Evolutionary conservation across 2,329 filamentous ascomycete genomes (phyloP).

Genomic region (Cordyceps tenuipes): DNA sequence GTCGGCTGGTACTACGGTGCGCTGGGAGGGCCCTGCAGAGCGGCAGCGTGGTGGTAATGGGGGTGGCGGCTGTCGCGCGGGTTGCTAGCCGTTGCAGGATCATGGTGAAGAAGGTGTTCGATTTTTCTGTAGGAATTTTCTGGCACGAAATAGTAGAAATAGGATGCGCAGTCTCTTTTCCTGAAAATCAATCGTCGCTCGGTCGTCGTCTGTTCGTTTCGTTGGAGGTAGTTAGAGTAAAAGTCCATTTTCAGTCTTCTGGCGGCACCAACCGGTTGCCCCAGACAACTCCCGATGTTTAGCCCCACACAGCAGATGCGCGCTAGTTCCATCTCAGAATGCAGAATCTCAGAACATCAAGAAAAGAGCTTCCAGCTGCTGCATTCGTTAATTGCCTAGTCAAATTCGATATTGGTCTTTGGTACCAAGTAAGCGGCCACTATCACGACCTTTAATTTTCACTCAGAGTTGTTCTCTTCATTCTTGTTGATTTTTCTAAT

Average conservation of each 20-base stretch:
- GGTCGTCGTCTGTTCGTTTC: neutral
- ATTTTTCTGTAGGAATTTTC: neutral
- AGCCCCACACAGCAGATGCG: constrained; percentile 17
- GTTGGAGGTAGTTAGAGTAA: too few relatives aligned
- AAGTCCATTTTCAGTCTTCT: neutral
- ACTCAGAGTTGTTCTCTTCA: neutral
- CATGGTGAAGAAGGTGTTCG: neutral
- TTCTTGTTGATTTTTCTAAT: neutral
- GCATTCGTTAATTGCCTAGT: constrained; percentile 1
- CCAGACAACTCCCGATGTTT: constrained; percentile 29
- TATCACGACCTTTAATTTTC: neutral
- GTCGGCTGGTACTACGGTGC: neutral
- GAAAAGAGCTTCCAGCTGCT: neutral
- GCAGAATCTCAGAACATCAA: neutral
- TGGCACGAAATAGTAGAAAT: too few relatives aligned
- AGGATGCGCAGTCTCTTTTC: neutral
- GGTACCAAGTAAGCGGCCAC: neutral
- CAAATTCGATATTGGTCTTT: neutral
- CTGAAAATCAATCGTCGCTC: too few relatives aligned
- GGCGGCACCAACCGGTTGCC: constrained; percentile 23
- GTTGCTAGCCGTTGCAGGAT: neutral
- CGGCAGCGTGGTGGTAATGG: neutral
- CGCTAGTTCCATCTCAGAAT: too few relatives aligned
- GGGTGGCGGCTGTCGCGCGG: neutral
- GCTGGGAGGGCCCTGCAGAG: neutral